These are phyloP conservation scores for Suhomyces sp. DNA, from an alignment of 805 yeast genomes.

Conservation along the genomic window DNA sequence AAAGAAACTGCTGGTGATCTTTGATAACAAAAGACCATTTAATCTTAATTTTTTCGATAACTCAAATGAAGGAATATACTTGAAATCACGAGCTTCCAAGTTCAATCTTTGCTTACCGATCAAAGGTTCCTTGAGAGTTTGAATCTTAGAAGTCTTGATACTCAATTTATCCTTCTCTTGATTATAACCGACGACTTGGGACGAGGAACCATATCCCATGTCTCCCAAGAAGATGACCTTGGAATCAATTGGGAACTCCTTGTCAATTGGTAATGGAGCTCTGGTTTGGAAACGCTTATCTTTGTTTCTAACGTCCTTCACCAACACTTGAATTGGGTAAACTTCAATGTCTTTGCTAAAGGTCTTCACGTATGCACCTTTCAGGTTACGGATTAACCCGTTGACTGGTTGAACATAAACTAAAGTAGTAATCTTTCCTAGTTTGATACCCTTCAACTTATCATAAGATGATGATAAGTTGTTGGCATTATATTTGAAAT, in stretches of 20 bases:
- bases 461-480: constrained; percentile 44
- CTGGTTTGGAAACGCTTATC: constrained; percentile 74
- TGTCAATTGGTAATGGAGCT: constrained; percentile 71
- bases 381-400: constrained; percentile 66
- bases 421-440: constrained; percentile 55
- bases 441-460: constrained; percentile 59
- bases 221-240: constrained; percentile 80
- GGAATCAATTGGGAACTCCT: constrained; percentile 76
- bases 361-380: constrained; percentile 79
- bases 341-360: constrained; percentile 51
- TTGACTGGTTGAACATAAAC: constrained; percentile 72
- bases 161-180: constrained; percentile 43
- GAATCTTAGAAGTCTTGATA: constrained; percentile 46
- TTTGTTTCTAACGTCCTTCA: constrained; percentile 67
- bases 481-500: constrained; percentile 43
- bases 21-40: constrained; percentile 67
- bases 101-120: constrained; percentile 62
- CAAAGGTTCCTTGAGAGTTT: constrained; percentile 52
- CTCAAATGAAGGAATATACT: constrained; percentile 64
- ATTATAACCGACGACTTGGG: constrained; percentile 61
- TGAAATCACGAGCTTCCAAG: constrained; percentile 53
- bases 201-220: constrained; percentile 83
- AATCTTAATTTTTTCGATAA: constrained; percentile 59
- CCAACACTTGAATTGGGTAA: constrained; percentile 79
- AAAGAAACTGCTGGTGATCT: constrained; percentile 71